Base-by-base conservation (phyloP, 225 moss, liverwort and hornwort species). In the Ulota crispa region DNA sequence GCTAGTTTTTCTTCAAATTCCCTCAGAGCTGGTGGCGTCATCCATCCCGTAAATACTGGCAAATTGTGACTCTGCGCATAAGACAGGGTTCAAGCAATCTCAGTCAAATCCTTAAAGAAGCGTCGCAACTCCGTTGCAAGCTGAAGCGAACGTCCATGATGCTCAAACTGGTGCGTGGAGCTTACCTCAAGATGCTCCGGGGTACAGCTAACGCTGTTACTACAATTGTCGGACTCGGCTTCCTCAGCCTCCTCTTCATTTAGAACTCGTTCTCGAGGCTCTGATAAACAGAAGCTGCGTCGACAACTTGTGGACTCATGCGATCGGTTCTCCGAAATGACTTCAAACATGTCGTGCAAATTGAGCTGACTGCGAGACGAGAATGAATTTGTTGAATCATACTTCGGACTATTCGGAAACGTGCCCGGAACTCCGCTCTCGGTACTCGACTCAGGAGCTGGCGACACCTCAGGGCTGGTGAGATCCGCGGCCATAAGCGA, bases 371-470 rank as follows among this genome's bases (percentile, higher is more conserved):
- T 71, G 5, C 76, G 37, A 8, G 76, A 68, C 18, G 76, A 55
- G 64, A 89, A 82, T 32, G 24, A 62, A 70, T 50, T 78, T 21
- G 15, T 57, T 26, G 54, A 61, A 19, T 84, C 86, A 19, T 31
- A 72, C 81, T 79, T 86, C 63, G 89, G 86, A 34, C 86, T 89
- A 19, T 84, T 86, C 12, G 89, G 84, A 76, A 89, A 84, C n/a
- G 82, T 82, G 23, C 77, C 83, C 28, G 81, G 81, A 64, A 83
- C 85, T 71, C 76, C 60, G 23, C 80, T 69, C 27, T 86, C 86
- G 12, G 84, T 73, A 70, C 84, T 87, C 3, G 84, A 77, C 8
- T 76, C 83, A 55, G 59, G 74, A 34, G 54, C 81, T 41, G 81
- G 57, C 21, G 83, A 87, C 39, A 71, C n/a, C 0, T 84, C 87